phyloP scores from a whole-genome alignment of 768 basidiomycete genomes.

The Clitopilus passeckerianus region DNA sequence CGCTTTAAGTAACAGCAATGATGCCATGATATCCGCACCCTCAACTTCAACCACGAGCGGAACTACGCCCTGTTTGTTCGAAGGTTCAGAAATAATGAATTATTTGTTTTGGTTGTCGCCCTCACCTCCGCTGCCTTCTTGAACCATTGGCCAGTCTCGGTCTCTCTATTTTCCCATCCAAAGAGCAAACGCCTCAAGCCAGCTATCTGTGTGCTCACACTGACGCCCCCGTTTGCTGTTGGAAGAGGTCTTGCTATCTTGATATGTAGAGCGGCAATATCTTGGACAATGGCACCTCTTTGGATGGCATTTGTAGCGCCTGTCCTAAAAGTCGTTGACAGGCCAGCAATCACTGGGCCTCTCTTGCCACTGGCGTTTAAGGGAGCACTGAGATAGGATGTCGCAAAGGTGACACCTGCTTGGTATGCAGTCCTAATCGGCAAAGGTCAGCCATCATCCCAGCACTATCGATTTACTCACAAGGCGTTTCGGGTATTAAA shows the following conservation, averaged over 20 bases:
- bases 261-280: constrained; percentile 60
- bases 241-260: constrained; percentile 39
- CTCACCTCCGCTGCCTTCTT: constrained; percentile 50
- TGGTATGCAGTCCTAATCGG: constrained; percentile 53
- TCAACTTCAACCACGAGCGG: constrained; percentile 66
- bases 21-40: constrained; percentile 71
- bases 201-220: constrained; percentile 66
- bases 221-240: constrained; percentile 26
- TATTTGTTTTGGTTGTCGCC: not conserved
- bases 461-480: constrained; percentile 34
- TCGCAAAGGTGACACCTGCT: constrained; percentile 60
- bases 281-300: constrained; percentile 54
- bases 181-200: constrained; percentile 57
- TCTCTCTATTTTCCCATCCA: constrained; percentile 42
- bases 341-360: constrained; percentile 48
- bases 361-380: constrained; percentile 28
- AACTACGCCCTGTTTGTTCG: constrained; percentile 42
- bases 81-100: constrained; percentile 2
- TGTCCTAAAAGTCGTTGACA: constrained; percentile 59
- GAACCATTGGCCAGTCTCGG: constrained; percentile 51
- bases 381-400: constrained; percentile 42
- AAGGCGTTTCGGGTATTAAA: constrained; percentile 71
- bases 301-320: constrained; percentile 55
- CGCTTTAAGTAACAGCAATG: constrained; percentile 60
- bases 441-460: not conserved